Percentiles rank a stretch among this genome's conserved stretches.
These are phyloP conservation scores for Wallemia ichthyophaga DNA, from an alignment of 1,284 basidiomycete genomes.

Conservation along the genomic window DNA sequence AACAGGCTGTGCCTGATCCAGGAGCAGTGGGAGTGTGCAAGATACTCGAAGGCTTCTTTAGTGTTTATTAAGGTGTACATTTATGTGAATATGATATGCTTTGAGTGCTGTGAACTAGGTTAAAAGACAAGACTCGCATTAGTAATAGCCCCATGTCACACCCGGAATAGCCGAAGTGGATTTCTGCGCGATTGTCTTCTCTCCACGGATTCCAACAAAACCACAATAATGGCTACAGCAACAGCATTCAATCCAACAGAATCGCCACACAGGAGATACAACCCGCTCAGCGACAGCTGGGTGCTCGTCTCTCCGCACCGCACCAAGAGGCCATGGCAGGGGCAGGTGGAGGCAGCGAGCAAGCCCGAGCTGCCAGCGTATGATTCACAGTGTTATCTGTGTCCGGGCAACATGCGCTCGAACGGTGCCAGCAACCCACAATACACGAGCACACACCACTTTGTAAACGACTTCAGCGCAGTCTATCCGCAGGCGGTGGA, in stretches of 20 bases:
- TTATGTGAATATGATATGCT: neutral
- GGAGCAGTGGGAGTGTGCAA: conserved; percentile 65
- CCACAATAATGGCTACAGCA: neutral
- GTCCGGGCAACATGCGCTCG: conserved; percentile 58
- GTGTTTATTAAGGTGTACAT: neutral
- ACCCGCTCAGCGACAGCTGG: conserved; percentile 21
- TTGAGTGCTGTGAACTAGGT: too few species aligned
- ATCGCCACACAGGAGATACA: conserved; percentile 5
- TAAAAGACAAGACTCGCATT: too few species aligned
- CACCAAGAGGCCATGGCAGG: conserved; percentile 51
- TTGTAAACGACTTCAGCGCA: conserved; percentile 67
- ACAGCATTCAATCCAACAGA: neutral
- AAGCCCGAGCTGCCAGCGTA: conserved; percentile 26
- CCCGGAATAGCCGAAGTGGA: too few species aligned
- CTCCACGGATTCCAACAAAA: neutral
- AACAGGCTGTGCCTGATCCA: conserved; percentile 46
- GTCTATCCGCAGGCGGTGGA: conserved; percentile 24
- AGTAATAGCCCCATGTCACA: too few species aligned
- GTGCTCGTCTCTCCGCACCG: conserved; percentile 60
- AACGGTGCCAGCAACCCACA: conserved; percentile 37
- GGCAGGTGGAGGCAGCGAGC: conserved; percentile 38
- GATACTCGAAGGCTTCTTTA: conserved; percentile 27
- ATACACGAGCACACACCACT: conserved; percentile 37
- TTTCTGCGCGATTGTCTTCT: neutral
- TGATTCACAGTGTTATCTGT: conserved; percentile 61